Percentiles rank a stretch among this genome's conserved stretches.
These are phyloP conservation scores for Apiospora marii DNA, from an alignment of 2,329 filamentous ascomycete genomes.

Conservation along the genomic window DNA sequence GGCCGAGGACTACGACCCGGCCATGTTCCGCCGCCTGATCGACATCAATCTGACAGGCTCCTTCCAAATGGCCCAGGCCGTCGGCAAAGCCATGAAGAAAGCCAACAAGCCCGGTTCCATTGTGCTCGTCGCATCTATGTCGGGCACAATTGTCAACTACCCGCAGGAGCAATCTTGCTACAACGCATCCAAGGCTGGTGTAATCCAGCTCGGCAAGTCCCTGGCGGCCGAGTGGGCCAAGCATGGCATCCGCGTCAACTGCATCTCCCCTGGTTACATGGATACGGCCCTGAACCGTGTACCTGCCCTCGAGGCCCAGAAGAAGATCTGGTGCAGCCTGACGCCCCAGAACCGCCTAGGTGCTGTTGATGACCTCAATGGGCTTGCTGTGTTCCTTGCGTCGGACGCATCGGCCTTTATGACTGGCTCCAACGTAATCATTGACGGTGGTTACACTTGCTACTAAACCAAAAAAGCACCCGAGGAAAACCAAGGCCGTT, in stretches of 20 bases:
- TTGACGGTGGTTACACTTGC: constrained; percentile 74
- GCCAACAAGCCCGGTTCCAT: constrained; percentile 75
- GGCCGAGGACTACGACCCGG: constrained; percentile 77
- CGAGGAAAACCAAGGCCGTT: background rate
- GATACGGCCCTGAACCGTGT: constrained; percentile 84
- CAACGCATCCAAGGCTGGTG: constrained; percentile 84
- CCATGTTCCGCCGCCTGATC: constrained; percentile 80
- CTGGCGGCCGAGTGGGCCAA: constrained; percentile 87
- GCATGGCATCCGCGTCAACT: constrained; percentile 82
- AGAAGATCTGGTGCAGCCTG: constrained; percentile 79
- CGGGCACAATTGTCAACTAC: constrained; percentile 84
- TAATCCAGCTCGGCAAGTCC: constrained; percentile 80
- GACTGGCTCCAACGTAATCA: constrained; percentile 78
- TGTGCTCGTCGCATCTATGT: constrained; percentile 82
- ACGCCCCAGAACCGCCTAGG: constrained; percentile 79
- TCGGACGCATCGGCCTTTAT: constrained; percentile 78
- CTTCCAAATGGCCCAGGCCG: constrained; percentile 79
- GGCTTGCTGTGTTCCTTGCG: constrained; percentile 77
- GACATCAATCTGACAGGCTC: constrained; percentile 85
- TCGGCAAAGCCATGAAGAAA: constrained; percentile 77
- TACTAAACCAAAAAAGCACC: constrained; percentile 51
- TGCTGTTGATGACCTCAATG: constrained; percentile 78
- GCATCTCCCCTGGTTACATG: constrained; percentile 87
- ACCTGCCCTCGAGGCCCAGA: constrained; percentile 79
- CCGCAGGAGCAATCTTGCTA: constrained; percentile 85